These are phyloP conservation scores for Carex littledalei DNA, from an alignment of 176 grass and related monocot species.

Conservation along the genomic window DNA sequence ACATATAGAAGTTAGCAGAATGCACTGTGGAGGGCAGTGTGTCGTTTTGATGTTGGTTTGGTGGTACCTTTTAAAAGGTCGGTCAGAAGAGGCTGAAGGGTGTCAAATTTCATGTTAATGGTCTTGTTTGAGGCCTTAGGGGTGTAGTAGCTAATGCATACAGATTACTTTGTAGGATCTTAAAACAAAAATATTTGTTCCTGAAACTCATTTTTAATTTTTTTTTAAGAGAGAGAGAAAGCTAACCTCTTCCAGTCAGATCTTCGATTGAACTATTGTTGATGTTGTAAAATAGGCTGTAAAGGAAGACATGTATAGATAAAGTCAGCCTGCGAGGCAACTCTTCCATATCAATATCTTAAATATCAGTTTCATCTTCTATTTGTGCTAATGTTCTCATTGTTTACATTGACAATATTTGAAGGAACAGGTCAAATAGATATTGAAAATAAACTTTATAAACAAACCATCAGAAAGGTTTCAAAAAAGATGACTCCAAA, in stretches of 20 bases:
- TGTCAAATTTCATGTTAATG: neutral
- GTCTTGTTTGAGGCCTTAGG: neutral
- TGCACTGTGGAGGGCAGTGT: neutral
- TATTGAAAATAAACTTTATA: neutral
- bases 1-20: neutral
- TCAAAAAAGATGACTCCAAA: neutral
- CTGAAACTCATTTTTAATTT: conserved; percentile 8
- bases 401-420: neutral
- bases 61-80: neutral
- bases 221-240: neutral
- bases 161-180: neutral
- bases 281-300: conserved; percentile 90
- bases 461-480: neutral
- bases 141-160: neutral
- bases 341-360: neutral
- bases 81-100: neutral
- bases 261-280: conserved; percentile 85
- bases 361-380: neutral
- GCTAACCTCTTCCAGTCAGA: conserved; percentile 73
- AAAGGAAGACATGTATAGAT: conserved; percentile 5
- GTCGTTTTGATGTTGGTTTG: neutral
- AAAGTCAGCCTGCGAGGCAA: neutral
- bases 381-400: neutral
- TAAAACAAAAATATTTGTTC: neutral
- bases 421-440: neutral